Conservation (phyloP, 2,329 filamentous ascomycete genomes). For the Metarhizium album region DNA sequence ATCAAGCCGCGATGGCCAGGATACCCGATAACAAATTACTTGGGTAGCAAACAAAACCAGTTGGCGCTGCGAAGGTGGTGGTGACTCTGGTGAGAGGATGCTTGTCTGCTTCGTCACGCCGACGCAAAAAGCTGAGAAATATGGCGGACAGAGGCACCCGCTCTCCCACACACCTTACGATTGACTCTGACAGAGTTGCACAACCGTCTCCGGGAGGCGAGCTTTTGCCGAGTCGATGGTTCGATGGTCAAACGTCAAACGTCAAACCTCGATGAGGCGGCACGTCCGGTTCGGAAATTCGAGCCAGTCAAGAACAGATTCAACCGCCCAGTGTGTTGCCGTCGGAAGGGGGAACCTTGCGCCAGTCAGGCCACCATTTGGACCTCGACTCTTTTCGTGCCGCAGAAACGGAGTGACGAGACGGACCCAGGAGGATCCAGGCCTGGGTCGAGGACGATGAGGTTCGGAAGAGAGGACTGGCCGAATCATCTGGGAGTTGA, state of each 20-base stretch:
- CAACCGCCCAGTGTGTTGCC: neutral
- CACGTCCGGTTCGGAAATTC: neutral
- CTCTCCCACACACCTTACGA: neutral
- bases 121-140: conserved; percentile 6
- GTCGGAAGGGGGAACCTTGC: neutral
- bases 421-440: neutral
- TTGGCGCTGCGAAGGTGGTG: neutral
- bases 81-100: no score
- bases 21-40: neutral
- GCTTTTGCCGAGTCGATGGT: neutral
- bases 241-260: neutral
- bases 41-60: neutral
- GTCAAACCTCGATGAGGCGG: neutral
- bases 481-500: no score
- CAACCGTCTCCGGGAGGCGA: neutral
- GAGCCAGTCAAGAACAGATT: neutral
- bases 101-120: neutral
- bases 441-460: neutral
- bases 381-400: neutral
- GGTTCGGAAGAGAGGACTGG: no score
- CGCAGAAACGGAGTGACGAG: neutral
- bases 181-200: neutral
- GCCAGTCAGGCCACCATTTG: no score
- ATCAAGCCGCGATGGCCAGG: conserved; percentile 6
- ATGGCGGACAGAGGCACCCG: conserved; percentile 1